These are phyloP conservation scores for Rhodotorula sp. DNA, from an alignment of 1,284 basidiomycete genomes.

Conservation along the genomic window DNA sequence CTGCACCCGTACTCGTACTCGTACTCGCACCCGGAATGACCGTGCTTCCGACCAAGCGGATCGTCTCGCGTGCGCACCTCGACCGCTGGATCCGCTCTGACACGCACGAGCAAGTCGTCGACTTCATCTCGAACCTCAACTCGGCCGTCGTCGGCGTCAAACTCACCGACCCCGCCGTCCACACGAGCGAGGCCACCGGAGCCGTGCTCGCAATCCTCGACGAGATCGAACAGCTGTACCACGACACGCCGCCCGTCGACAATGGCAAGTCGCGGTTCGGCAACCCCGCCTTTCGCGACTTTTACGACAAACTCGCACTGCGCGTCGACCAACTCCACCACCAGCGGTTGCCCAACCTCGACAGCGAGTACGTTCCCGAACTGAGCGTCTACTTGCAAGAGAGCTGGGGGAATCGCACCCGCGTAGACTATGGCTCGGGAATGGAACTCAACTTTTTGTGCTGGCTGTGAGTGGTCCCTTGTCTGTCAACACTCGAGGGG, in stretches of 20 bases:
- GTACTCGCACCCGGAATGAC: too few species aligned
- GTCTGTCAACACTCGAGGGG: too few species aligned
- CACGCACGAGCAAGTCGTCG: constrained; percentile 68
- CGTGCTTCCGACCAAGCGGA: constrained; percentile 60
- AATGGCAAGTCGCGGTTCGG: constrained; percentile 92
- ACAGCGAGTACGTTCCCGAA: constrained; percentile 63
- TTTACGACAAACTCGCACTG: constrained; percentile 68
- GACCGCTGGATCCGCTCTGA: constrained; percentile 74
- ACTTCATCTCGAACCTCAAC: constrained; percentile 76
- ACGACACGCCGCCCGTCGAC: constrained; percentile 77
- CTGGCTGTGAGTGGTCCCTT: constrained; percentile 74
- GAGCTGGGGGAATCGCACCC: constrained; percentile 83
- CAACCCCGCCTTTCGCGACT: constrained; percentile 91
- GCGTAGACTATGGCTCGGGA: constrained; percentile 97
- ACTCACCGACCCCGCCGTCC: constrained; percentile 62
- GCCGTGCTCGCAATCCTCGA: constrained; percentile 66
- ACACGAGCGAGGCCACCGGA: constrained; percentile 63
- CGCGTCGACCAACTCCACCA: constrained; percentile 58
- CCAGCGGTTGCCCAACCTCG: constrained; percentile 59
- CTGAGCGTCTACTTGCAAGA: constrained; percentile 79
- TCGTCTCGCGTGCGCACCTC: constrained; percentile 76
- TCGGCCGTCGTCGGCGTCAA: constrained; percentile 72
- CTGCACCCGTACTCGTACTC: too few species aligned
- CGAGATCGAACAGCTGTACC: constrained; percentile 65
- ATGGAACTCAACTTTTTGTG: constrained; percentile 99